A percentile compares a stretch with the other conserved stretches of the same genome.
phyloP scores from a whole-genome alignment of 139 green algal species.

The Haematococcus lacustris region DNA sequence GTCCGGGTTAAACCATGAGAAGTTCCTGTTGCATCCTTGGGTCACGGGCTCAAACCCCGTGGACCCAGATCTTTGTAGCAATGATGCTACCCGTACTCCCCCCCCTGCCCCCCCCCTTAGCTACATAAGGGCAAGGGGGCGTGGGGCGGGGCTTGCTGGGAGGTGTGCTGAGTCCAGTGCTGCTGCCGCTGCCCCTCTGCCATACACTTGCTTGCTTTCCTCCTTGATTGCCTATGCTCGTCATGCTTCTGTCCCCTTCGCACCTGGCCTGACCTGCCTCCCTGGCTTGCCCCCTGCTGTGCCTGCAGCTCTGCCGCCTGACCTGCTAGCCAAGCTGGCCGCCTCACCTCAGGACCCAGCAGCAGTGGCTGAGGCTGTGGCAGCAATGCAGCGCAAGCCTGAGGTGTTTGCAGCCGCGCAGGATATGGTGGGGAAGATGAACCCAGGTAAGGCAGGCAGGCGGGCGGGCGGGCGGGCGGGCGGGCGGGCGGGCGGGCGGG shows the following conservation, averaged over 20 bases:
- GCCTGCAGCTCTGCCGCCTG: neutral
- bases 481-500: too few relatives aligned
- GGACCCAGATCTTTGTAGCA: too few relatives aligned
- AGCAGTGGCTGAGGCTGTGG: conserved; percentile 6
- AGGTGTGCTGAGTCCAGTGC: conserved; percentile 1
- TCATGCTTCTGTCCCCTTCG: too few relatives aligned
- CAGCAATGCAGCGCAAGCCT: conserved; percentile 10
- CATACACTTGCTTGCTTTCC: neutral
- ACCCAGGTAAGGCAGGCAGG: conserved; percentile 8
- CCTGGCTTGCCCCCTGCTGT: neutral
- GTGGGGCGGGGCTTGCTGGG: too few relatives aligned
- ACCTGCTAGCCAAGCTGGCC: conserved; percentile 8
- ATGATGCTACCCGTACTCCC: too few relatives aligned
- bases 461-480: too few relatives aligned
- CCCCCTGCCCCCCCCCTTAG: too few relatives aligned
- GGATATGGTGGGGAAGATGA: conserved; percentile 7
- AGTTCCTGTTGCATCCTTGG: too few relatives aligned
- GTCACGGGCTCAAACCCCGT: too few relatives aligned
- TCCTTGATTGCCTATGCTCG: neutral
- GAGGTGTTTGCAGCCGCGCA: conserved; percentile 1
- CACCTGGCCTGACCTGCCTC: too few relatives aligned
- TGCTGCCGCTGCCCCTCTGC: neutral
- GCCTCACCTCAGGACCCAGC: conserved; percentile 11
- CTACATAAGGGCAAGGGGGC: neutral
- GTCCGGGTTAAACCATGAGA: too few relatives aligned